Conservation (phyloP, 179 eudicot genomes). For the Carnegiea gigantea region DNA sequence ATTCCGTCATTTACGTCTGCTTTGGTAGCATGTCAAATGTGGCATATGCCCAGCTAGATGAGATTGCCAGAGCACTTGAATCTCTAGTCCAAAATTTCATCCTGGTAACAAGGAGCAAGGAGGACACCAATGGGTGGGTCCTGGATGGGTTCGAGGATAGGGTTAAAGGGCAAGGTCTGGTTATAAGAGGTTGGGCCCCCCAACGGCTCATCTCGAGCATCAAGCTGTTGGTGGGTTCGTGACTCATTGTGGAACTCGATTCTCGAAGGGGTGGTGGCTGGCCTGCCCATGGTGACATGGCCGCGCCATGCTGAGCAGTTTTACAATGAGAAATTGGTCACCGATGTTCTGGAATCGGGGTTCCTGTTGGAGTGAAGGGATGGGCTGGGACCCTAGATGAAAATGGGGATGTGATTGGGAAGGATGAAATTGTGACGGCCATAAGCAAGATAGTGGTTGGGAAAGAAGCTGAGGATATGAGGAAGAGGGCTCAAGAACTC, state of each 20-base stretch:
- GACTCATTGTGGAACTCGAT: constrained; percentile 12
- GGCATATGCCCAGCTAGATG: not conserved
- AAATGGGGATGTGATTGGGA: not conserved
- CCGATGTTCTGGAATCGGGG: constrained; percentile 27
- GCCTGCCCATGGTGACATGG: constrained; percentile 30
- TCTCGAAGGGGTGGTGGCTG: constrained; percentile 17
- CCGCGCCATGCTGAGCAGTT: constrained; percentile 32
- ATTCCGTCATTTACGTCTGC: not conserved
- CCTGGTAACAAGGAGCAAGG: not conserved
- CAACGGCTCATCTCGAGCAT: constrained; percentile 25
- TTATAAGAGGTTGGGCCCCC: constrained; percentile 32
- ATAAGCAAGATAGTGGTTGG: not conserved
- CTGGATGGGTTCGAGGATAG: not conserved
- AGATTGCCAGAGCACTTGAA: not conserved
- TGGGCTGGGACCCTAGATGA: not conserved
- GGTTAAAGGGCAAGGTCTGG: not conserved
- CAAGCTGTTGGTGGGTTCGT: constrained; percentile 23
- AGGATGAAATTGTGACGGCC: not conserved
- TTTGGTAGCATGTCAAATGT: not conserved
- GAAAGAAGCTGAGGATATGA: constrained; percentile 8
- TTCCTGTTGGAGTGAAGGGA: constrained; percentile 17
- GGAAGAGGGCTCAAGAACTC: not conserved
- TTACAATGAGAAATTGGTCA: constrained; percentile 19
- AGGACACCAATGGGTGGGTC: not conserved
- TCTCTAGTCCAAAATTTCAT: not conserved